Evolutionary conservation across 345 rosid genomes (phyloP), one percentile per base, ranked within the genome.

Genomic region (Balakata baccata): DNA sequence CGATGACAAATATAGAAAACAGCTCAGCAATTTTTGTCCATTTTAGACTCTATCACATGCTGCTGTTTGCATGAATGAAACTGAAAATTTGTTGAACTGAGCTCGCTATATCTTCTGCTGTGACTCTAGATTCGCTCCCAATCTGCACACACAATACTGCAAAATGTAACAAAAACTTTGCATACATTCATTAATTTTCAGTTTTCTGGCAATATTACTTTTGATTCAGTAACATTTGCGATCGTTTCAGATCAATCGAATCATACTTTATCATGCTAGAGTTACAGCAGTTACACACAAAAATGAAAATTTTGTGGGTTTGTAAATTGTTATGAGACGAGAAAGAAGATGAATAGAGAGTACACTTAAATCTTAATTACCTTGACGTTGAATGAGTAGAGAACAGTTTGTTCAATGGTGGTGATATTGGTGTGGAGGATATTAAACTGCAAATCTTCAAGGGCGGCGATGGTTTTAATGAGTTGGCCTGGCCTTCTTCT

Each of bases 381-480:
- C 96, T 92, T 95, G 83, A 89, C 98, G 60, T 89, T 95, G 69
- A 95, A 92, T 60, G 99, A 95, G 79, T 92, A 92, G 18, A 95
- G 91, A 58, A 95, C 98, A 13, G 97, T 95, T 81, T 92, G 98
- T 70, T 92, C 98, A 71, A 92, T 91, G 81, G 97, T 92, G 67
- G 99, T 92, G 76, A 95, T 95, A 79, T 91, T 95, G 78, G 96
- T 89, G 76, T 92, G 98, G 47, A 92, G 92, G 49, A 95, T 88
- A 53, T 79, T 92, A 75, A 95, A 91, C 82, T 89, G 94, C 84
- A 95, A 84, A 84, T 91, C 98, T 74, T 95, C 92, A 5, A 95
- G 84, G n/a, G 97, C 99, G 45, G 99, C 98, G 9, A 92, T 95
- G 53, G 91, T 81, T 71, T 86, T 87, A 34, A 89, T 81, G 22